These are phyloP conservation scores for Cystofilobasidium ferigula DNA, from an alignment of 768 basidiomycete species.

Conservation along the genomic window DNA sequence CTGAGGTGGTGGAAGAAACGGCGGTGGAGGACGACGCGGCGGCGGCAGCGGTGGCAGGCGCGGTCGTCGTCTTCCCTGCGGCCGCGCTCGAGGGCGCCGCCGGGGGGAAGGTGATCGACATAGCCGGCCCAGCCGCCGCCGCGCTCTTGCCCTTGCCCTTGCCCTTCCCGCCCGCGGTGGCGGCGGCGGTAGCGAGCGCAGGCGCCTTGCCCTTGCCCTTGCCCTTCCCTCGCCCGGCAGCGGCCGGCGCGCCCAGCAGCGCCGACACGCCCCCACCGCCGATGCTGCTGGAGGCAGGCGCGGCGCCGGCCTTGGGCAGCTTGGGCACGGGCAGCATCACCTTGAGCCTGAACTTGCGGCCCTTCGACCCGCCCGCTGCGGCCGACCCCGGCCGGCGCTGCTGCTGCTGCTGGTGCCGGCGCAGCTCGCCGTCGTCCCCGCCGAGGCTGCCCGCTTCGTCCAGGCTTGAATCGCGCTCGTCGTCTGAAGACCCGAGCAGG, in stretches of 20 bases:
- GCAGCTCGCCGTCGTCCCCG: neutral
- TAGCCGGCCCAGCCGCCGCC: too few species aligned
- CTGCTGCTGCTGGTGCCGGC: too few species aligned
- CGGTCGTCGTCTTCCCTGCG: neutral
- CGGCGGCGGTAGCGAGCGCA: neutral
- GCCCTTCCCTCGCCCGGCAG: neutral
- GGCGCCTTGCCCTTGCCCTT: conserved; percentile 5
- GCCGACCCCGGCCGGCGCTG: too few species aligned
- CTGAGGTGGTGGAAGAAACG: too few species aligned
- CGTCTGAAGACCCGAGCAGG: too few species aligned
- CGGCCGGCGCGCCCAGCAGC: neutral
- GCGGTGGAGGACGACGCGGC: neutral
- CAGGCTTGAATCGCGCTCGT: neutral
- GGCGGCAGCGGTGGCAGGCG: neutral
- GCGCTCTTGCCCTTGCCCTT: neutral
- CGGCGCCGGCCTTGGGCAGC: neutral
- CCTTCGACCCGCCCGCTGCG: too few species aligned
- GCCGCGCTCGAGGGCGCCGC: too few species aligned
- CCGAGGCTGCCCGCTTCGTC: neutral
- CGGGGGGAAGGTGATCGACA: too few species aligned
- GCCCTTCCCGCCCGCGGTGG: neutral
- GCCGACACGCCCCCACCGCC: too few species aligned
- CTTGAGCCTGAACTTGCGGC: conserved; percentile 1
- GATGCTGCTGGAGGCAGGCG: too few species aligned
- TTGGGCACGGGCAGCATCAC: conserved; percentile 2